Conservation (phyloP, 345 rosid species). For the Populus pruinosa region DNA sequence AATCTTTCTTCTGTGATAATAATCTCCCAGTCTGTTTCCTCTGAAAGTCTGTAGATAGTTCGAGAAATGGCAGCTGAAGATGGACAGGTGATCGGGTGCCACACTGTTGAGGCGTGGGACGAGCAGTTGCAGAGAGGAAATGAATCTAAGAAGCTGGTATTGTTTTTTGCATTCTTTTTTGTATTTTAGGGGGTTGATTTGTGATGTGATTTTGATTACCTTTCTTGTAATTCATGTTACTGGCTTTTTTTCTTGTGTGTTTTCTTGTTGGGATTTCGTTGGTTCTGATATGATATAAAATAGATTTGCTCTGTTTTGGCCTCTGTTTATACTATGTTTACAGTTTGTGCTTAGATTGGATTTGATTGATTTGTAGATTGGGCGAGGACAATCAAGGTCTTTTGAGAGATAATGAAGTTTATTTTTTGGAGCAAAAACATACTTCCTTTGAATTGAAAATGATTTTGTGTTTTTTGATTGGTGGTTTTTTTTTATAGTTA, state of each 20-base stretch:
- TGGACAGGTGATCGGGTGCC: conserved; percentile 73
- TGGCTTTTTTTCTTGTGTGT: neutral
- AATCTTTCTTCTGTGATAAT: too few species aligned
- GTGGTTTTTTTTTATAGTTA: neutral
- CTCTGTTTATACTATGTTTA: too few species aligned
- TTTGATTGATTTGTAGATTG: too few species aligned
- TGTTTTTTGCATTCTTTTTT: neutral
- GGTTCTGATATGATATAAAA: too few species aligned
- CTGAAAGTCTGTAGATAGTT: neutral
- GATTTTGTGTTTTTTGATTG: neutral
- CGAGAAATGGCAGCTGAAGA: conserved; percentile 49
- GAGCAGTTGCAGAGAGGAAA: conserved; percentile 53
- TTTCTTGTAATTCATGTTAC: neutral
- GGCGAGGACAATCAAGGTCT: too few species aligned
- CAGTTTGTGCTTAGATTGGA: too few species aligned
- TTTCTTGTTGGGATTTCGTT: too few species aligned
- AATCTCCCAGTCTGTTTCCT: too few species aligned
- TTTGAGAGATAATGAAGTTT: neutral
- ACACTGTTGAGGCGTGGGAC: conserved; percentile 61
- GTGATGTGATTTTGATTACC: neutral
- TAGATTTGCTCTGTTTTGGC: too few species aligned
- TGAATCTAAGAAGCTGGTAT: conserved; percentile 69
- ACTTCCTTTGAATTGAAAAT: neutral
- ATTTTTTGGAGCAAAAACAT: neutral
- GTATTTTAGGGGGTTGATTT: neutral